Evolutionary conservation across 495 filamentous ascomycete species (phyloP).

Genomic region (Podospora fimiseda): DNA sequence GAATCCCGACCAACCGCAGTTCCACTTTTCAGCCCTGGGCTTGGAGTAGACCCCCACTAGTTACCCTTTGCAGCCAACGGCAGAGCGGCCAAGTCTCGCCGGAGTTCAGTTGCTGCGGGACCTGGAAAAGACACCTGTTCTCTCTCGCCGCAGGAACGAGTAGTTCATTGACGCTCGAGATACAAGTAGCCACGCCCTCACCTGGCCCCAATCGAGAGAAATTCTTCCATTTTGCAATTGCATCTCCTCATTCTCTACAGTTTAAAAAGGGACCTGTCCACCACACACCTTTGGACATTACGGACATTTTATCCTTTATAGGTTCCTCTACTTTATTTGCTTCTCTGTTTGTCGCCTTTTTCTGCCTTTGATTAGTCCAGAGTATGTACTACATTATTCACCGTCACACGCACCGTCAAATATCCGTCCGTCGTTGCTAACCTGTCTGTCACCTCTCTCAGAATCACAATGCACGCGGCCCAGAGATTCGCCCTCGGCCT

Average conservation of each 20-base stretch:
- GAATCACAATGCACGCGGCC: constrained; percentile 24
- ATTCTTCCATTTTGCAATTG: constrained; percentile 6
- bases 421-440: no score
- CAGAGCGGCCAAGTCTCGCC: constrained; percentile 12
- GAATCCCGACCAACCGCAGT: neutral
- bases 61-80: constrained; percentile 6
- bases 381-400: constrained; percentile 8
- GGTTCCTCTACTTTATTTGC: constrained; percentile 3
- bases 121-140: constrained; percentile 35
- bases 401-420: no score
- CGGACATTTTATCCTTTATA: constrained; percentile 1
- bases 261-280: neutral
- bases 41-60: constrained; percentile 7
- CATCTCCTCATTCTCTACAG: constrained; percentile 6
- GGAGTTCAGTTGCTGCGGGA: constrained; percentile 2
- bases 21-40: constrained; percentile 4
- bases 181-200: constrained; percentile 22
- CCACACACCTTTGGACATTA: constrained; percentile 13
- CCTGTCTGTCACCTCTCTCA: constrained; percentile 2
- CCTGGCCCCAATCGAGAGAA: constrained; percentile 9
- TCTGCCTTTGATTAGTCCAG: constrained; percentile 24
- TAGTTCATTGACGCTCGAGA: constrained; percentile 16
- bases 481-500: constrained; percentile 42
- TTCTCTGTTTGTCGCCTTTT: constrained; percentile 10
- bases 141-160: constrained; percentile 19